These are phyloP conservation scores for Posidonia australis DNA, from an alignment of 106 monocot genomes.

Conservation along the genomic window DNA sequence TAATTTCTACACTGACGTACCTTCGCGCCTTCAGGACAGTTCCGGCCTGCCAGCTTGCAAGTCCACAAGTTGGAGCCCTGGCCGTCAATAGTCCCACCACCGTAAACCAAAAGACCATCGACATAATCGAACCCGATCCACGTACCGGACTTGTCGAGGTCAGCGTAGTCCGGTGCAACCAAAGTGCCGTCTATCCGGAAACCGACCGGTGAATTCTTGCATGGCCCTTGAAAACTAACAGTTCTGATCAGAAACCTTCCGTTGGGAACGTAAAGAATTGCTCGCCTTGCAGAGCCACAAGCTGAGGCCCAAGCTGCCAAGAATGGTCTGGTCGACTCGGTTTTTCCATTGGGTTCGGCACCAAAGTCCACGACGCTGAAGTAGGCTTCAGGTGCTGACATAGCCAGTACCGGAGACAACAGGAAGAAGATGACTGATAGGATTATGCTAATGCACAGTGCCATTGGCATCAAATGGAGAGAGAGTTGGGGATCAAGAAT, in stretches of 20 bases:
- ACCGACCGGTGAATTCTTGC: conserved; percentile 18
- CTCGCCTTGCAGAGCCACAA: conserved; percentile 12
- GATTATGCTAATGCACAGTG: no score
- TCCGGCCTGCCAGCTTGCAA: conserved; percentile 15
- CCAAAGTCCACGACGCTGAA: conserved; percentile 25
- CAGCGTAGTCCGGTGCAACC: conserved; percentile 13
- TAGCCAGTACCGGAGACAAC: background rate
- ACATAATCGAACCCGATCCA: conserved; percentile 37
- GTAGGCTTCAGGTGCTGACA: background rate
- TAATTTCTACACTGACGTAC: no score
- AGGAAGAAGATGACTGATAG: no score
- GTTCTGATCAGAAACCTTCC: conserved; percentile 30
- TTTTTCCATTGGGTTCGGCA: conserved; percentile 24
- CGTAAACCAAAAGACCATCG: conserved; percentile 28
- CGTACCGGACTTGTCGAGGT: background rate
- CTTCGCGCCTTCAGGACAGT: conserved; percentile 22
- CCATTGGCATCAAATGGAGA: no score
- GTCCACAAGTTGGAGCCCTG: conserved; percentile 28
- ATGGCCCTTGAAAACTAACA: conserved; percentile 28
- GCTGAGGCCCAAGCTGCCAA: conserved; percentile 35
- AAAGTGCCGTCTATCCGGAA: conserved; percentile 31
- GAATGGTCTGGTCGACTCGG: conserved; percentile 30
- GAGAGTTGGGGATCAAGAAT: no score
- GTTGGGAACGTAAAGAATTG: conserved; percentile 21
- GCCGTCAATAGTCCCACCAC: conserved; percentile 42